Evolutionary conservation across 2,329 filamentous ascomycete species (phyloP).

Genomic region (Thermothelomyces thermophilus): DNA sequence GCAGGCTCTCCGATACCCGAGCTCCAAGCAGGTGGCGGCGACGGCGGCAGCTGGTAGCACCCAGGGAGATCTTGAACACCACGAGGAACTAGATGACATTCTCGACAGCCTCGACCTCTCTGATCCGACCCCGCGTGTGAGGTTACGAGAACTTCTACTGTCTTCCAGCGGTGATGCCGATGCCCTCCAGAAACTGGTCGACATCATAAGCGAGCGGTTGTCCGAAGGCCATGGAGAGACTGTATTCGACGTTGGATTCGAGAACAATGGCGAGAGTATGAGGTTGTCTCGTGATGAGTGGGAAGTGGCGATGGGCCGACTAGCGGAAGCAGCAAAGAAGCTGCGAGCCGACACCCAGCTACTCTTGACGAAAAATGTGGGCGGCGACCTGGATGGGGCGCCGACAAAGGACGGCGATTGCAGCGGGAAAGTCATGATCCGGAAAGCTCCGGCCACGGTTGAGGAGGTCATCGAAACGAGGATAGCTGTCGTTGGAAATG

Average conservation of each 20-base stretch:
- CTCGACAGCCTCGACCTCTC: conserved; percentile 79
- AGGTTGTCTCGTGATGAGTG: conserved; percentile 67
- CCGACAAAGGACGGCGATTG: conserved; percentile 64
- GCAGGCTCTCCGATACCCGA: conserved; percentile 64
- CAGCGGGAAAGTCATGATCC: conserved; percentile 80
- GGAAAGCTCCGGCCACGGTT: conserved; percentile 63
- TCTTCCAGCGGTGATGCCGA: conserved; percentile 44
- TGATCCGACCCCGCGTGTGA: conserved; percentile 61
- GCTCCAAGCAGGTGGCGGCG: conserved; percentile 27
- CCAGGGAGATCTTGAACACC: conserved; percentile 42
- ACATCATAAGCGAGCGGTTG: conserved; percentile 61
- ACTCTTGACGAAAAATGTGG: conserved; percentile 85
- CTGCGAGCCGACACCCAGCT: conserved; percentile 70
- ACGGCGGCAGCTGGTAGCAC: conserved; percentile 26
- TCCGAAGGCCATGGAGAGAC: conserved; percentile 83
- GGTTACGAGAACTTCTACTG: conserved; percentile 71
- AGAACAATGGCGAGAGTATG: conserved; percentile 85
- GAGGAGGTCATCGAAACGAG: conserved; percentile 92
- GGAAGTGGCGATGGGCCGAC: conserved; percentile 60
- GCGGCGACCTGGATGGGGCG: conserved; percentile 65
- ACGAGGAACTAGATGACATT: conserved; percentile 84
- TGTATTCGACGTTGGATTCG: conserved; percentile 85
- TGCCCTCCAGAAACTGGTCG: conserved; percentile 57
- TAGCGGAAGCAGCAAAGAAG: conserved; percentile 58
- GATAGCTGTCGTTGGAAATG: conserved; percentile 94